These are phyloP conservation scores for Chlorella sp. DNA, from an alignment of 139 green algal species.

Conservation along the genomic window DNA sequence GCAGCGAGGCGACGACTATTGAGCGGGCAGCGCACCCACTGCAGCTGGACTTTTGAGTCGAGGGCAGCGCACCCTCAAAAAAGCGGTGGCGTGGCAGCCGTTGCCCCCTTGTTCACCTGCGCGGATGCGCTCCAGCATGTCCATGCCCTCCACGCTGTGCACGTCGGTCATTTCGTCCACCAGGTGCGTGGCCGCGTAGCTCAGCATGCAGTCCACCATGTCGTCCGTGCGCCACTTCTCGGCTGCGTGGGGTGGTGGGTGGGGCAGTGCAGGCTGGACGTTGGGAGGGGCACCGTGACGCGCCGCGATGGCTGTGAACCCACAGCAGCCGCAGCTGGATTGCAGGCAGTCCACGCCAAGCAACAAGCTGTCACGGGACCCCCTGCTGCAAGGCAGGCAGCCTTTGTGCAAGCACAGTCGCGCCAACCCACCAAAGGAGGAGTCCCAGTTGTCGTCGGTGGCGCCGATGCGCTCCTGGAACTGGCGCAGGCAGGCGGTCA, in stretches of 20 bases:
- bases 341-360: not conserved
- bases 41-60: no score
- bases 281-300: not conserved
- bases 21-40: no score
- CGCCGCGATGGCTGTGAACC: not conserved
- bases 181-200: conserved; percentile 74
- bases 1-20: no score
- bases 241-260: not conserved
- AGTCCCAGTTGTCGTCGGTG: conserved; percentile 85
- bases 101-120: no score
- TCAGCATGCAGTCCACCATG: conserved; percentile 89
- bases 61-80: no score
- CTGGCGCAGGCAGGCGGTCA: conserved; percentile 81
- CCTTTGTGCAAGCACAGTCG: no score
- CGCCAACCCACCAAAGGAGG: conserved; percentile 71
- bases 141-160: conserved; percentile 26
- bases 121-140: conserved; percentile 67
- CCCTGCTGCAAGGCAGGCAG: not conserved
- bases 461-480: conserved; percentile 72
- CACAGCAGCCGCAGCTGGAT: not conserved
- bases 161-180: conserved; percentile 59
- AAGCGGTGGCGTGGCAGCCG: no score
- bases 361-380: not conserved
- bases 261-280: no score
- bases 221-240: conserved; percentile 80